These are phyloP conservation scores for Pseudogymnoascus sp. DNA, from an alignment of 2,329 filamentous ascomycete genomes.

Conservation along the genomic window DNA sequence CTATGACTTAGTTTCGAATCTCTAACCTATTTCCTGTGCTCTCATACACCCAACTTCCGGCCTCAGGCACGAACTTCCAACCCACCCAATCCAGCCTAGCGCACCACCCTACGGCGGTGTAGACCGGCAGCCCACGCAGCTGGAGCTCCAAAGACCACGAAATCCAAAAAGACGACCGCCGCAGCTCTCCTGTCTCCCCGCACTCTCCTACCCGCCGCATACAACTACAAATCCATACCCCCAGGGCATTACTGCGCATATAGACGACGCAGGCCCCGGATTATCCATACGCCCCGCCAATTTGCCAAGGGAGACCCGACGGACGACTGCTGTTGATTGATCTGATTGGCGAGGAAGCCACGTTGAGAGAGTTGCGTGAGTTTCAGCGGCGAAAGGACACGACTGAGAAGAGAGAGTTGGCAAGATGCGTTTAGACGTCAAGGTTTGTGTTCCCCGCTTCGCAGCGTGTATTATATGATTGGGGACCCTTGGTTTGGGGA, in stretches of 20 bases:
- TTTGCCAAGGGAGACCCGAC: background rate
- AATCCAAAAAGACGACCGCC: constrained; percentile 8
- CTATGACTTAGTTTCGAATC: too few species aligned
- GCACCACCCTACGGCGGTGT: background rate
- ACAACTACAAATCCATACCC: background rate
- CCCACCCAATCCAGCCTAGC: background rate
- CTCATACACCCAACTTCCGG: background rate
- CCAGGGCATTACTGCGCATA: background rate
- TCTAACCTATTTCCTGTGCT: background rate
- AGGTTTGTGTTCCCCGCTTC: constrained; percentile 35
- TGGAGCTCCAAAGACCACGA: constrained; percentile 13
- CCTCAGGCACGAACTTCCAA: background rate
- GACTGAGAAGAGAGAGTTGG: background rate
- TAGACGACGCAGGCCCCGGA: constrained; percentile 18
- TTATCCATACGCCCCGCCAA: background rate
- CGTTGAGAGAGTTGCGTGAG: background rate
- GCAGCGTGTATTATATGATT: constrained; percentile 7
- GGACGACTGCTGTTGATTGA: background rate
- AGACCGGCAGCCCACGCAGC: background rate
- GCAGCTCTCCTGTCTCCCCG: constrained; percentile 8
- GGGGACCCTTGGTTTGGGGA: constrained; percentile 5
- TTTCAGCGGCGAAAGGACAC: background rate
- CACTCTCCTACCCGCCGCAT: background rate
- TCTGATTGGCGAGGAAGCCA: background rate
- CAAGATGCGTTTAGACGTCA: constrained; percentile 52